Base-by-base conservation (phyloP, 192 early-diverging fungal species). In the Podila epigama region DNA sequence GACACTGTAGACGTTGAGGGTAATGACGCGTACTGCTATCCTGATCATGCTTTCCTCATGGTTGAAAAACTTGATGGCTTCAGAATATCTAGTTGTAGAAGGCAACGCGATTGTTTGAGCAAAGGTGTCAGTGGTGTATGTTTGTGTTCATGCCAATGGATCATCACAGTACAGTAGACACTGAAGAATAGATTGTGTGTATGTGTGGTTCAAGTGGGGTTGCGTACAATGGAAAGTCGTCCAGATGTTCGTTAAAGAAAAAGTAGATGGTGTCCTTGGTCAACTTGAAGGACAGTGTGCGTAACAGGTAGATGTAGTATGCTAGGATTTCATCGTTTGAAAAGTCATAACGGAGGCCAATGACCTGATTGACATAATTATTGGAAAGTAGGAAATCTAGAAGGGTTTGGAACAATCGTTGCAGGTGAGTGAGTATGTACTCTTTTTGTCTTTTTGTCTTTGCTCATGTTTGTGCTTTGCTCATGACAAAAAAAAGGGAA, bases 291-390 rank as follows among this genome's bases (percentile, higher is more conserved):
- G 89, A 89, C 41, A 93, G 73, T 18, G 90, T 90, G 59, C 91
- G 89, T 60, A 93, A 83, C 10, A 93, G 85, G 11, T 88, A 86
- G 48, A 90, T 86, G 68, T 88, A 93, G 62, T 90, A 90, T 0
- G 84, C 82, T 59, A 91, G 75, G 31, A 89, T 84, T 63, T 93
- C 91, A 20, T 90, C 89, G 72, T 86, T 89, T n/a, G 80, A 81
- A 51, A 85, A 63, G 59, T 91, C 86, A 22, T 88, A 79, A 5
- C 84, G 81, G 27, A 85, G 70, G 9, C 69, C 69, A 32, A 93
- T 90, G 6, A 93, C 79, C 50, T 83, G 58, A 68, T 93, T 93
- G 55, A 93, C 88, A 77, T 89, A 91, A 77, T 92, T 92, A 67
- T 90, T 90, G 32, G 89, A 90, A 11, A 93, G 78, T 35, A 93